A percentile compares a stretch with the other conserved stretches of the same genome.
Conservation (phyloP, 2,329 filamentous ascomycete genomes). For the Cylindrodendrum hubeiense region DNA sequence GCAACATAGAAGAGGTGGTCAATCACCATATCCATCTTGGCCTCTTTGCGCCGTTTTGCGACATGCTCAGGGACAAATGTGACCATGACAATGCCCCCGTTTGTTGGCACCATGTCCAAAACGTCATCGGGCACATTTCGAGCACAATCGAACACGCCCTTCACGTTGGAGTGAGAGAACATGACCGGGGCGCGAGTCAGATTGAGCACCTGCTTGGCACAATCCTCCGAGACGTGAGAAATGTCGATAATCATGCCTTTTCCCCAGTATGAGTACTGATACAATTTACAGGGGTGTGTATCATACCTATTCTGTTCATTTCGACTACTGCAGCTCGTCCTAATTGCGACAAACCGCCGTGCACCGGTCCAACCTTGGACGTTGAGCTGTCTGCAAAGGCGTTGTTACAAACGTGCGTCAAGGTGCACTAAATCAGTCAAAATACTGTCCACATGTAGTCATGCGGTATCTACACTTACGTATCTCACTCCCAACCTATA, state of each 20-base stretch:
- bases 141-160: conserved; percentile 12
- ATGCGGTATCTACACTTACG: conserved; percentile 28
- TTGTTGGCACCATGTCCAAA: conserved; percentile 48
- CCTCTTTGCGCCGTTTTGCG: conserved; percentile 5
- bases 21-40: conserved; percentile 39
- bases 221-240: conserved; percentile 46
- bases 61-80: conserved; percentile 48
- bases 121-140: conserved; percentile 53
- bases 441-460: too few species aligned
- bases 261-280: background rate
- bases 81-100: conserved; percentile 55
- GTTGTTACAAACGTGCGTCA: conserved; percentile 46
- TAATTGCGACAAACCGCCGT: conserved; percentile 45
- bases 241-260: conserved; percentile 46
- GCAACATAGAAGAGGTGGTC: conserved; percentile 49
- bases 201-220: conserved; percentile 38
- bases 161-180: conserved; percentile 48
- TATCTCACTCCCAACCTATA: conserved; percentile 49
- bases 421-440: conserved; percentile 26
- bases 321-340: conserved; percentile 46
- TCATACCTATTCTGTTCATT: conserved; percentile 49
- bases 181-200: conserved; percentile 46
- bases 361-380: conserved; percentile 32
- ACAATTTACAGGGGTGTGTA: background rate
- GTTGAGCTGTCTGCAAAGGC: conserved; percentile 35